Evolutionary conservation across 805 yeast genomes (phyloP), one percentile per base, ranked within the genome.

Genomic region (Diddensiella transvaalensis): DNA sequence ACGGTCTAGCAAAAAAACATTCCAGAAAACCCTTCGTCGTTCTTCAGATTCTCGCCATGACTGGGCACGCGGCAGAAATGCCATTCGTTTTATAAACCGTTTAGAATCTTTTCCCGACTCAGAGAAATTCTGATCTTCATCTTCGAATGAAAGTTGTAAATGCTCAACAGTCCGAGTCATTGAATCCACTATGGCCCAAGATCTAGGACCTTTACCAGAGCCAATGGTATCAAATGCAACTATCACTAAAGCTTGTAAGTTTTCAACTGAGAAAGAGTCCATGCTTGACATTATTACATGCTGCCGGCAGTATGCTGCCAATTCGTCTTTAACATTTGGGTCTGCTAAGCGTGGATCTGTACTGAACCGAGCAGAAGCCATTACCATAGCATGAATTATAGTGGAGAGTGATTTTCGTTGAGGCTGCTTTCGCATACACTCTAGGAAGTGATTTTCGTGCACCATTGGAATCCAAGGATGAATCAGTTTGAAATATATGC

Each of bases 201-300:
- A 48, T 26, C 51, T 22, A 3, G 54, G 54, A 15, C 54, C 54
- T 52, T 44, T 40, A 24, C 54, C 52, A n/a, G 44, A 24, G 5
- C 51, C 51, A 3, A 51, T 44, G 17, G 51, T 44, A 18, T 51
- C 54, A 36, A 51, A 48, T n/a, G 54, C 54, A 2, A 51, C 21
- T 10, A 51, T 46, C n/a, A 51, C 40, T 5, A 47, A 17, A 2
- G 54, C 54, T 19, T 48, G 52, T 11, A 51, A 39, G 13, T 47
- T 39, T 29, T 51, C 52, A 11, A 51, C 52, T 21, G 52, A 48
- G 39, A 48, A 51, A 17, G 47, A 22, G 22, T 51, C 54, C 32
- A 45, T 48, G n/a, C 40, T 33, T 4, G 46, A 21, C 6, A 51
- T 26, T 8, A 51, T 13, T 6, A 51, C 52, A 8, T 38, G 21